Evolutionary conservation across 2,329 filamentous ascomycete genomes (phyloP).

Genomic region (Zasmidium cellare): DNA sequence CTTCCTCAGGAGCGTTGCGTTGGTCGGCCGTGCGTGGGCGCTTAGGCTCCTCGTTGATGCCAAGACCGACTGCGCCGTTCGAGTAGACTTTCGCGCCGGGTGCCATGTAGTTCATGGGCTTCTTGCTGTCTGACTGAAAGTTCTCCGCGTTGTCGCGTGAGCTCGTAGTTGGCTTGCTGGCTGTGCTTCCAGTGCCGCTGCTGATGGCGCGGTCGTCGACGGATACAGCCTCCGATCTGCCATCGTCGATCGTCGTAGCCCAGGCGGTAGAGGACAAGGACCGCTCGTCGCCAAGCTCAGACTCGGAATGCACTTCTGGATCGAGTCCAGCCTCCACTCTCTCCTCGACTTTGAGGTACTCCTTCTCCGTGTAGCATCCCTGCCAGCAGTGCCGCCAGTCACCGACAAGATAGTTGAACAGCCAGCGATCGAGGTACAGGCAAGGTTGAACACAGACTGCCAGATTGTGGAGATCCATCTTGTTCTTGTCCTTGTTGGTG

Average conservation of each 20-base stretch:
- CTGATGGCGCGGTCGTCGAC: constrained; percentile 19
- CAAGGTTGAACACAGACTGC: constrained; percentile 97
- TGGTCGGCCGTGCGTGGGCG: constrained; percentile 19
- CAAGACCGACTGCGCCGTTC: constrained; percentile 16
- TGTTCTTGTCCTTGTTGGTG: constrained; percentile 91
- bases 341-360: constrained; percentile 27
- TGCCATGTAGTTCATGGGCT: constrained; percentile 26
- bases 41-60: constrained; percentile 19
- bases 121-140: constrained; percentile 19
- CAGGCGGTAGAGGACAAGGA: constrained; percentile 18
- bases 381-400: constrained; percentile 98
- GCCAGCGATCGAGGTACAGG: constrained; percentile 93
- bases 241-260: constrained; percentile 17
- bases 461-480: constrained; percentile 95
- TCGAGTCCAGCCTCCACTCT: constrained; percentile 26
- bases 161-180: constrained; percentile 12
- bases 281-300: constrained; percentile 14
- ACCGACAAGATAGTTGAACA: constrained; percentile 91
- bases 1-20: constrained; percentile 10
- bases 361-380: constrained; percentile 86
- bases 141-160: constrained; percentile 15
- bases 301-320: constrained; percentile 4
- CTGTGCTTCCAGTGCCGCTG: constrained; percentile 19
- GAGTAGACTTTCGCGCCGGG: constrained; percentile 18
- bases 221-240: constrained; percentile 12